Base-by-base conservation (phyloP, 257 asterid genomes). In the Orobanche coerulescens region DNA sequence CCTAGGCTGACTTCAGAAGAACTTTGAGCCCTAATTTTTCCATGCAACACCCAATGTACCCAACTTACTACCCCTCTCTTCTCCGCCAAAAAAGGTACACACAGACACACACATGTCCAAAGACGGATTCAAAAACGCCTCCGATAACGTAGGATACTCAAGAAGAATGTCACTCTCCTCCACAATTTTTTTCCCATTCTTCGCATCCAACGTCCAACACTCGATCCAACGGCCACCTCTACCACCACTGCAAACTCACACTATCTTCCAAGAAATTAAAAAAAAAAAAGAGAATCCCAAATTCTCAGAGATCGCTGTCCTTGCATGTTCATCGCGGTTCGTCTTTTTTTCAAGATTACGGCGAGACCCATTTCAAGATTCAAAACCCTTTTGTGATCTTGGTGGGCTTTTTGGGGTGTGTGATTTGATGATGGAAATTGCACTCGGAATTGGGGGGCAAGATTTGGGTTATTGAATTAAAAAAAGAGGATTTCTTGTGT, bases 71-170 rank as follows among this genome's bases (percentile, higher is more conserved):
- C 34, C 37, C 5, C 47, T 12, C 22, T 25, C 43, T 12, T 22
- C 55, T 62, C 73, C 70, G 72, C 70, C 75, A 76, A 50, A 67
- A 52, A n/a, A 20, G 75, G 71, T 50, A 55, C 62, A 51, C 58
- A 55, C 58, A 62, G 66, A 30, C 64, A 34, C 66, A 54, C 77
- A 79, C 49, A 68, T 69, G 76, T 47, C 65, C 58, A 75, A 72
- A 70, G 84, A 88, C 73, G 80, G 76, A 71, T 83, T 85, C 96
- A 77, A 46, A 24, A 46, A 70, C 78, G 54, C 36, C 73, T 73
- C 88, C 86, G 77, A 71, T 13, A 68, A 43, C 80, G 74, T 76
- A 58, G 93, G 88, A 55, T 73, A 60, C 76, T 66, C 76, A 22
- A 69, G 20, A 56, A 62, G 23, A 52, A 66, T 78, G 82, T 46